Evolutionary conservation across 176 grass and related monocot genomes (phyloP).

Genomic region (Paspalum notatum): DNA sequence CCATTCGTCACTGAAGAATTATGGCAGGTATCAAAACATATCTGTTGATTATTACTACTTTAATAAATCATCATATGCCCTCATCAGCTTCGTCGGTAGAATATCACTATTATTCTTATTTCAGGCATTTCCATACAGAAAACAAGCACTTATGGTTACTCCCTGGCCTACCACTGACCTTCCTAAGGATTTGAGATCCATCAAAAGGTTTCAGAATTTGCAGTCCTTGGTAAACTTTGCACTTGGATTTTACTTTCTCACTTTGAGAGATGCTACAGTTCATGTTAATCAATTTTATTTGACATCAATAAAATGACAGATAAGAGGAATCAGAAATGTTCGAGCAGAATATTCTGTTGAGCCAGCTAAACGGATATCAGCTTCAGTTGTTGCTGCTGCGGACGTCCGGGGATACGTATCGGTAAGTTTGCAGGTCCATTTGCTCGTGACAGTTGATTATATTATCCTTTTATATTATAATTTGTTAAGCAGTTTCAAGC

Average conservation of each 20-base stretch:
- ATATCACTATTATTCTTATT: conserved; percentile 41
- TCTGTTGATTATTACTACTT: conserved; percentile 3
- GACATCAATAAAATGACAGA: conserved; percentile 50
- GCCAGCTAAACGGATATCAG: conserved; percentile 92
- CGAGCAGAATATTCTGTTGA: conserved; percentile 98
- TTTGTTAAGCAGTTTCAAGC: neutral
- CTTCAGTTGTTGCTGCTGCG: conserved; percentile 79
- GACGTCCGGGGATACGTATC: conserved; percentile 87
- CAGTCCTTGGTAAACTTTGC: conserved; percentile 76
- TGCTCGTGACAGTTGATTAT: conserved; percentile 5
- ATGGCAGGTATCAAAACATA: conserved; percentile 81
- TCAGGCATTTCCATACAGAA: conserved; percentile 87
- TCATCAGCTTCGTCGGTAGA: conserved; percentile 13
- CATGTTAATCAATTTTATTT: conserved; percentile 40
- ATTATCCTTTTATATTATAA: neutral
- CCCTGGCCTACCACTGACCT: conserved; percentile 70
- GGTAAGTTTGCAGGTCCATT: conserved; percentile 48
- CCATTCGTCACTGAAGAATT: conserved; percentile 98
- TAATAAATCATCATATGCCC: neutral
- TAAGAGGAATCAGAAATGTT: conserved; percentile 88
- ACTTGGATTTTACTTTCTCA: conserved; percentile 28
- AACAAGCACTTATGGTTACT: conserved; percentile 81
- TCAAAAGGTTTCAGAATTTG: conserved; percentile 99
- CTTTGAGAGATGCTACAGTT: conserved; percentile 12
- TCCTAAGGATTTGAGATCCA: conserved; percentile 75